Evolutionary conservation across 1,139 yeast genomes (phyloP).

Genomic region (Blastobotrys illinoisensis): DNA sequence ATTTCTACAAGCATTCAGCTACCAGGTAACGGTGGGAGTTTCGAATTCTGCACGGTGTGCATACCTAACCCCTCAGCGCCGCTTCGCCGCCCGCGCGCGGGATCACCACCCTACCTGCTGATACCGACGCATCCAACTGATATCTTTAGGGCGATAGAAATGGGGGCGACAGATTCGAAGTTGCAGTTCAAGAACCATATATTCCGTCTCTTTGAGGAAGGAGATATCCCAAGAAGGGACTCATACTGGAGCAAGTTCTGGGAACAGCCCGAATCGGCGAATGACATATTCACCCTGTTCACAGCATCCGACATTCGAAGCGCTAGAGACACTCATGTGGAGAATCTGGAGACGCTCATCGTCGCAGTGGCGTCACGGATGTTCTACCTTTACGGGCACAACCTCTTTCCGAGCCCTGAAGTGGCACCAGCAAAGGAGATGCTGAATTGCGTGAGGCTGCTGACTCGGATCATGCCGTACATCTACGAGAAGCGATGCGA

Average conservation of each 20-base stretch:
- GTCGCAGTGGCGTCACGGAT: conserved; percentile 38
- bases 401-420: conserved; percentile 27
- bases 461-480: conserved; percentile 64
- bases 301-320: conserved; percentile 54
- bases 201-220: conserved; percentile 52
- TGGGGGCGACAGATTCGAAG: conserved; percentile 73
- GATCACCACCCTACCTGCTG: neutral
- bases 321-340: conserved; percentile 53
- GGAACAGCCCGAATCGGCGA: conserved; percentile 40
- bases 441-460: conserved; percentile 58
- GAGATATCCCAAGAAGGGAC: conserved; percentile 42
- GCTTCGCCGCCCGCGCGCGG: neutral
- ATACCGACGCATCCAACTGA: neutral
- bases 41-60: neutral
- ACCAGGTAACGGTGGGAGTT: no score
- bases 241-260: conserved; percentile 53
- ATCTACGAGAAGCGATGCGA: conserved; percentile 42
- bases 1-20: no score
- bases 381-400: conserved; percentile 27
- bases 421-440: conserved; percentile 30
- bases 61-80: neutral
- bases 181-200: conserved; percentile 57
- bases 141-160: conserved; percentile 23
- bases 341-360: conserved; percentile 52
- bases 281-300: conserved; percentile 54